Percentiles rank a stretch among this genome's conserved stretches.
These are phyloP conservation scores for Bretschneidera sinensis DNA, from an alignment of 345 rosid genomes.

Conservation along the genomic window DNA sequence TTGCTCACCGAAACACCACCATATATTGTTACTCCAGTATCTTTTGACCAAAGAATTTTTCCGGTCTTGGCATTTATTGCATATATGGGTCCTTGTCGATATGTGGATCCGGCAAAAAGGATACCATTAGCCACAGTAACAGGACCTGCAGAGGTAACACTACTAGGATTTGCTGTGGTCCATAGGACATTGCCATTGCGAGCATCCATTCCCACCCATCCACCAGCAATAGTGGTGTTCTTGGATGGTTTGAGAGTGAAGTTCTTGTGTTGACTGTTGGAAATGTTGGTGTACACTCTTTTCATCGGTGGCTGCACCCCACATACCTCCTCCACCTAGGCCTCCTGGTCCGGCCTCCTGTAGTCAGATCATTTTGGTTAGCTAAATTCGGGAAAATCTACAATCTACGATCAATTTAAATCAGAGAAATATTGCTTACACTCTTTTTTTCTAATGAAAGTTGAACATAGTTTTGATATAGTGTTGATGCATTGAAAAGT, in stretches of 20 bases:
- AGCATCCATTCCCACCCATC: conserved; percentile 33
- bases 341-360: conserved; percentile 43
- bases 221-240: conserved; percentile 13
- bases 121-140: conserved; percentile 21
- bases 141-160: conserved; percentile 15
- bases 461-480: too few relatives aligned
- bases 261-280: conserved; percentile 23
- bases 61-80: conserved; percentile 24
- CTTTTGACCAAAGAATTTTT: conserved; percentile 19
- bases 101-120: conserved; percentile 21
- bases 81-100: conserved; percentile 14
- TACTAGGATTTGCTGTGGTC: conserved; percentile 16
- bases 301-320: conserved; percentile 40
- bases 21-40: conserved; percentile 20
- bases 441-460: too few relatives aligned
- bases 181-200: conserved; percentile 11
- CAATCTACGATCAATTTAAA: too few relatives aligned
- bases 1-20: conserved; percentile 25
- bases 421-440: too few relatives aligned
- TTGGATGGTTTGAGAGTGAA: conserved; percentile 21
- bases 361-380: not conserved
- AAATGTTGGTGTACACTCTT: conserved; percentile 37
- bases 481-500: too few relatives aligned
- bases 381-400: too few relatives aligned
- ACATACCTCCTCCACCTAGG: conserved; percentile 27